phyloP scores from a whole-genome alignment of 1,284 basidiomycete genomes.

The Stygiomarasmius scandens region DNA sequence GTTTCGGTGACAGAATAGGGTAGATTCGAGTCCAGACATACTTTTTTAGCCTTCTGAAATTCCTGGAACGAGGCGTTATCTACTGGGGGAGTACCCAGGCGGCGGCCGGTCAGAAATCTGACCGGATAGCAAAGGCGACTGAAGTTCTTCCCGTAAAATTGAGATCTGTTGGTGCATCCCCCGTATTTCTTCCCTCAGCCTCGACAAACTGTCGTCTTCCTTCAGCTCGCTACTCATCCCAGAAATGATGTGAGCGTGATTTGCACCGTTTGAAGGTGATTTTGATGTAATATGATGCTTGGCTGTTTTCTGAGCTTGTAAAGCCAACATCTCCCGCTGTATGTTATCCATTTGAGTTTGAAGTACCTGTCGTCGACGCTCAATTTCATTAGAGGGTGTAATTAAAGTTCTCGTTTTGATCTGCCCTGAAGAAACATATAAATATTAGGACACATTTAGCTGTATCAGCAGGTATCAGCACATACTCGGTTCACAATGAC shows the following conservation, averaged over 20 bases:
- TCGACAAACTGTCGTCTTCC: slow-evolving; percentile 21
- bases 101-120: slow-evolving; percentile 35
- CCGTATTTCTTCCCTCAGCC: slow-evolving; percentile 28
- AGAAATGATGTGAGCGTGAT: not conserved
- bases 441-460: slow-evolving; percentile 7
- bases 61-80: too few relatives aligned
- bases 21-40: too few relatives aligned
- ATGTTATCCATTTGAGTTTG: not conserved
- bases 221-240: slow-evolving; percentile 2
- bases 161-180: slow-evolving; percentile 28
- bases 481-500: too few relatives aligned
- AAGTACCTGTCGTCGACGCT: not conserved
- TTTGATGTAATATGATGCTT: too few relatives aligned
- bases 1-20: too few relatives aligned
- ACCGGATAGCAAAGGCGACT: slow-evolving; percentile 32
- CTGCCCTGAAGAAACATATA: not conserved
- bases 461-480: too few relatives aligned
- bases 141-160: slow-evolving; percentile 28
- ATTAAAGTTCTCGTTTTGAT: not conserved
- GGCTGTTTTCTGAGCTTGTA: not conserved
- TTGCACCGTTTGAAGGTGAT: too few relatives aligned
- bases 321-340: not conserved
- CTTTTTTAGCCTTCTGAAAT: too few relatives aligned
- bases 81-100: slow-evolving; percentile 28
- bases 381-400: too few relatives aligned